Percentiles rank a stretch among this genome's conserved stretches.
These are phyloP conservation scores for Alliaria petiolata DNA, from an alignment of 345 rosid species.

Conservation along the genomic window DNA sequence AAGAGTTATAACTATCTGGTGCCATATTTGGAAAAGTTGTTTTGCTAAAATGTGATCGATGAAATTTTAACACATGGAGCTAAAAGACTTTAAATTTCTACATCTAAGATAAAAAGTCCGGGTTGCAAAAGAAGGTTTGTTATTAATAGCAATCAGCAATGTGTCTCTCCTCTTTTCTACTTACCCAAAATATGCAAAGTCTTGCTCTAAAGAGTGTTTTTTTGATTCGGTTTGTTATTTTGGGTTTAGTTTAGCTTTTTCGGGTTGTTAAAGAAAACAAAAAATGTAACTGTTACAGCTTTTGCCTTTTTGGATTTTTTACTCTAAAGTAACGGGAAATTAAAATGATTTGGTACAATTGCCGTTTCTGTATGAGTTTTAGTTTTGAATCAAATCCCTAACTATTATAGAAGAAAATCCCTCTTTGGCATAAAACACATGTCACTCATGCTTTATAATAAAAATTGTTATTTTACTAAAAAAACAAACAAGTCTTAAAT, in stretches of 20 bases:
- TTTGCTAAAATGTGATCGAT: not conserved
- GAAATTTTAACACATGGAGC: slow-evolving; percentile 1
- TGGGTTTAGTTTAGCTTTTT: not conserved
- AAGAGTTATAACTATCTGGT: not conserved
- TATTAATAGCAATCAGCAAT: not conserved
- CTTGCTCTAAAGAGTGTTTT: not conserved
- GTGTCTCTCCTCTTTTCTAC: not conserved
- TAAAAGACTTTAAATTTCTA: not conserved
- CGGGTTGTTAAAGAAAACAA: no score
- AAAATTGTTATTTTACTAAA: not conserved
- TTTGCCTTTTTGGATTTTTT: not conserved
- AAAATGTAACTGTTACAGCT: not conserved
- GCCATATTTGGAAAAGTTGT: not conserved
- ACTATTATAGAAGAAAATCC: not conserved
- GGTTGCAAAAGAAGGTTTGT: not conserved
- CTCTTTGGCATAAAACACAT: slow-evolving; percentile 2
- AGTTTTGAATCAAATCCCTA: not conserved
- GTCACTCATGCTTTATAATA: not conserved
- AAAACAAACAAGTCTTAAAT: not conserved
- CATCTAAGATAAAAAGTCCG: not conserved
- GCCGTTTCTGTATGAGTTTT: not conserved
- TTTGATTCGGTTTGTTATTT: not conserved
- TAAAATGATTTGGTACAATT: not conserved
- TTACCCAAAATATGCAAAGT: not conserved
- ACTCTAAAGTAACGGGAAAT: not conserved